Evolutionary conservation across 768 basidiomycete genomes (phyloP).

Genomic region (Lentinula lateritia): DNA sequence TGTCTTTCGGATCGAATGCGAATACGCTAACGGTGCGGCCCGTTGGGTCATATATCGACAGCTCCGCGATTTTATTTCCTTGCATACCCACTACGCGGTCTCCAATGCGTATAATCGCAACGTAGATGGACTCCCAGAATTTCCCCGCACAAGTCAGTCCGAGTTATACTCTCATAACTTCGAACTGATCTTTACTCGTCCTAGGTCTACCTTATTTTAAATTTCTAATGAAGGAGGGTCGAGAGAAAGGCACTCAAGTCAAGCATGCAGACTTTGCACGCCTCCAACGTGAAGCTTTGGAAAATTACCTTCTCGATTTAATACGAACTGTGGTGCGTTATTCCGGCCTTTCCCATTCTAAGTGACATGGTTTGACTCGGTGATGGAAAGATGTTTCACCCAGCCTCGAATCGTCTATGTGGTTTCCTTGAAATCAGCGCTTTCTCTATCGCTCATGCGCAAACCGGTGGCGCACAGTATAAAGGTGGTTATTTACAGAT

Average conservation of each 20-base stretch:
- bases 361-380: not conserved
- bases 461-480: constrained; percentile 78
- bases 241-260: constrained; percentile 43
- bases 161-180: not conserved
- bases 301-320: constrained; percentile 82
- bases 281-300: constrained; percentile 74
- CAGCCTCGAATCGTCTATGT: constrained; percentile 82
- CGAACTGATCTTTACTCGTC: not conserved
- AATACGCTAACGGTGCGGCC: constrained; percentile 89
- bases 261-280: constrained; percentile 74
- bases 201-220: constrained; percentile 88
- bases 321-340: constrained; percentile 81
- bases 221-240: constrained; percentile 64
- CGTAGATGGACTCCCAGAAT: constrained; percentile 80
- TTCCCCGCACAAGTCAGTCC: constrained; percentile 69
- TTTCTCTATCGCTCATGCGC: constrained; percentile 74
- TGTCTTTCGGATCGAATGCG: constrained; percentile 89
- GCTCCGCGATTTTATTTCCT: constrained; percentile 83
- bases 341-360: not conserved
- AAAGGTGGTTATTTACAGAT: constrained; percentile 84
- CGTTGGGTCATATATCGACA: constrained; percentile 96
- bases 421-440: constrained; percentile 92
- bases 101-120: constrained; percentile 76
- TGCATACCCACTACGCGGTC: constrained; percentile 86
- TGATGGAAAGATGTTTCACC: constrained; percentile 81